Evolutionary conservation across 2,329 filamentous ascomycete species (phyloP).

Genomic region (Byssoonygena ceratinophila): DNA sequence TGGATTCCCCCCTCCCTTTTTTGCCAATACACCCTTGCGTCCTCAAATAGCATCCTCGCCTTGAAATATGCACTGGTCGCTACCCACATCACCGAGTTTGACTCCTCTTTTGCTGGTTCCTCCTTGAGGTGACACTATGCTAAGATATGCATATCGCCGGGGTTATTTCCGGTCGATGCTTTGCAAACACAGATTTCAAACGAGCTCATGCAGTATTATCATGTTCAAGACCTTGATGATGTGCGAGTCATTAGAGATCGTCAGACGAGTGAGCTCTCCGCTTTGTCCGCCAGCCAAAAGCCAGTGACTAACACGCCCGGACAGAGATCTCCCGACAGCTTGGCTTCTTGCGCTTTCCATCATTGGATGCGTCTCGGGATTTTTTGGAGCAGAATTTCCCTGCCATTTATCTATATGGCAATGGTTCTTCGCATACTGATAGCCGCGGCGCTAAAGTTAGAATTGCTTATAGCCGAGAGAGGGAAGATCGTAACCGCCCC

Average conservation of each 20-base stretch:
- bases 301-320: background rate
- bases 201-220: constrained; percentile 45
- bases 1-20: constrained; percentile 26
- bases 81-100: constrained; percentile 12
- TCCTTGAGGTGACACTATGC: constrained; percentile 26
- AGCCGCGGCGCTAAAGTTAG: constrained; percentile 37
- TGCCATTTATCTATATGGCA: constrained; percentile 41
- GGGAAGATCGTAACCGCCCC: constrained; percentile 40
- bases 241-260: constrained; percentile 49
- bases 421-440: constrained; percentile 28
- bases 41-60: constrained; percentile 8
- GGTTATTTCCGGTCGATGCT: constrained; percentile 24
- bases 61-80: constrained; percentile 13
- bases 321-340: constrained; percentile 46
- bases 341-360: constrained; percentile 47
- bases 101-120: constrained; percentile 5
- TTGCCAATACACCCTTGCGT: constrained; percentile 9
- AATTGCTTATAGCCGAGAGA: constrained; percentile 45
- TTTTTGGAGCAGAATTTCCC: constrained; percentile 47
- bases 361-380: constrained; percentile 40
- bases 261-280: constrained; percentile 42
- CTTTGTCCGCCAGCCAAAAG: too few species aligned
- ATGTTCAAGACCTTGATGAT: constrained; percentile 45
- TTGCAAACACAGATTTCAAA: constrained; percentile 43
- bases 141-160: constrained; percentile 34